These are phyloP conservation scores for Skeletonema marinoi DNA, from an alignment of 108 stramenopile genomes.

Conservation along the genomic window DNA sequence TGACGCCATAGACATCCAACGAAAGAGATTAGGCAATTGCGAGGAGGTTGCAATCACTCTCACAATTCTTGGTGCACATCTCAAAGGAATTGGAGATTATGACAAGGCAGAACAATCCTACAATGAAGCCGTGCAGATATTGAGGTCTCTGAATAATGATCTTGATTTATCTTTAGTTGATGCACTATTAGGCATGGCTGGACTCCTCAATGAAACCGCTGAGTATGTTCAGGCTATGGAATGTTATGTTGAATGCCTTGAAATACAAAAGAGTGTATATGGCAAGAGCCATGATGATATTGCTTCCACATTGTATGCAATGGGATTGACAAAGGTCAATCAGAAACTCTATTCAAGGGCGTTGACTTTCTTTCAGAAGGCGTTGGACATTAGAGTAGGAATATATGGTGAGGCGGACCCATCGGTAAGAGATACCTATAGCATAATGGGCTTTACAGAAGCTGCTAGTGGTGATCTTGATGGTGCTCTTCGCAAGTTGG, in stretches of 20 bases:
- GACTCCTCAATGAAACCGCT: constrained; percentile 60
- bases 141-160: constrained; percentile 56
- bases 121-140: constrained; percentile 59
- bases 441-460: constrained; percentile 75
- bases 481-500: constrained; percentile 52
- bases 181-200: constrained; percentile 67
- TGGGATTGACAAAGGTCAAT: constrained; percentile 64
- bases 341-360: constrained; percentile 58
- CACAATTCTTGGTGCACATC: constrained; percentile 63
- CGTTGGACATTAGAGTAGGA: constrained; percentile 56
- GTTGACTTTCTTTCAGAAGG: constrained; percentile 63
- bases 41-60: constrained; percentile 72
- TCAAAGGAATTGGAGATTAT: constrained; percentile 58
- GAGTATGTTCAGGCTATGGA: constrained; percentile 64
- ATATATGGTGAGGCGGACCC: constrained; percentile 61
- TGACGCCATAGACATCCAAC: constrained; percentile 72
- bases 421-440: constrained; percentile 66
- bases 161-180: constrained; percentile 59
- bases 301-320: constrained; percentile 67
- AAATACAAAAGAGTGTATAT: constrained; percentile 57
- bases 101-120: constrained; percentile 71
- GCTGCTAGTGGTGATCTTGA: constrained; percentile 64
- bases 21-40: constrained; percentile 65
- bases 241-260: constrained; percentile 62
- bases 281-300: constrained; percentile 65